Base-by-base conservation (phyloP, 352 stramenopile species). In the Thraustotheca clavata region DNA sequence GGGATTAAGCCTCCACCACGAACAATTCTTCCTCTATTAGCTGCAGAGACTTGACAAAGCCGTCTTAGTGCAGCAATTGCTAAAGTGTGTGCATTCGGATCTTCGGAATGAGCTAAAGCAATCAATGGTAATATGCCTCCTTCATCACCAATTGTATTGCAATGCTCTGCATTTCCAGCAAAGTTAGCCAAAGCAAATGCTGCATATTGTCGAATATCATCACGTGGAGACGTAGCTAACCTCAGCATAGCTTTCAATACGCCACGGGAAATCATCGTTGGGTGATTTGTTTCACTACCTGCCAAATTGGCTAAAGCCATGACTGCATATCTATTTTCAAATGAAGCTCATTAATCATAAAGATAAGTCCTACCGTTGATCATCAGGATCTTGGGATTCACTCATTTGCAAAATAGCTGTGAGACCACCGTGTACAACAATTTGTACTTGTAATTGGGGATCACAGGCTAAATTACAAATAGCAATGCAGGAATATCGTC, bases 231-330 rank as follows among this genome's bases (percentile, higher is more conserved):
- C 57, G 88, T 75, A n/a, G 79, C 85, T 20, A 95, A 71, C 6
- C 80, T 69, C 6, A 97, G 68, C 12, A 95, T 86, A 4, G 88
- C 76, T 47, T 88, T 74, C 20, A 98, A 73, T 27, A 89, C 80
- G 3, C 89, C 89, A 33, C 93, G 88, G 6, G 77, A 70, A 39
- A 98, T 84, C 78, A 98, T 83, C 48, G 88, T 79, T 34, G 79
- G 76, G 68, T 98, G 94, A 68, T 98, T 98, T 62, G 75, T 80
- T 65, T 98, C 89, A 63, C 97, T 98, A 34, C 88, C 88, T 0
- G 92, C 89, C 20, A 98, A 73, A 69, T 98, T 99, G 12, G 84
- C 93, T 8, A 98, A 71, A 32, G 91, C 94, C 89, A 98, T 98
- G 68, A 97, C 88, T 27, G 88, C 90, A 71, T 97, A 96, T 1